A percentile compares a stretch with the other conserved stretches of the same genome.
These are phyloP conservation scores for Aureobasidium uvarum DNA, from an alignment of 2,329 filamentous ascomycete species.

Conservation along the genomic window DNA sequence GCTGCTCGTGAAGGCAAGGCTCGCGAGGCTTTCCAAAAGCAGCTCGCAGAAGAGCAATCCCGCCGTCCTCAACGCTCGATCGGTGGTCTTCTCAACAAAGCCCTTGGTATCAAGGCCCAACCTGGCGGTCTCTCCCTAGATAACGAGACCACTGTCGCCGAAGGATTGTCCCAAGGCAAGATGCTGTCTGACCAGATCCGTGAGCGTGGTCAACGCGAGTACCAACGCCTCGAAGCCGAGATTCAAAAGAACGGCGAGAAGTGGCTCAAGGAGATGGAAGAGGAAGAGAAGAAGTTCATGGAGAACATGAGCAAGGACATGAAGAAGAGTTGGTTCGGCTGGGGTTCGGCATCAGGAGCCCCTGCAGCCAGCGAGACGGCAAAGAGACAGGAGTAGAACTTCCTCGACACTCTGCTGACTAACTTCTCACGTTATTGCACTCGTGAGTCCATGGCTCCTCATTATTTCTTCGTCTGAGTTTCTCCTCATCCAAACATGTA, in stretches of 20 bases:
- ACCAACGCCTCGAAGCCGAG: constrained; percentile 83
- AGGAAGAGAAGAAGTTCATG: constrained; percentile 81
- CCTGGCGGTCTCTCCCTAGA: constrained; percentile 59
- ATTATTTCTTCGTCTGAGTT: not conserved
- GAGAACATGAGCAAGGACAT: constrained; percentile 90
- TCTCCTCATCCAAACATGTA: not conserved
- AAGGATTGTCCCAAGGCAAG: constrained; percentile 87
- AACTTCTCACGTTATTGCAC: not conserved
- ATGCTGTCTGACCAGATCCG: constrained; percentile 95
- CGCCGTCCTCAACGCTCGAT: constrained; percentile 62
- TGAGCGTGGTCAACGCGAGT: constrained; percentile 86
- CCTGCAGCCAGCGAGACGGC: constrained; percentile 18
- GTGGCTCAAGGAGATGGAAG: constrained; percentile 92
- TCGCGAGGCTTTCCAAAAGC: constrained; percentile 78
- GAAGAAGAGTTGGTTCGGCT: constrained; percentile 71
- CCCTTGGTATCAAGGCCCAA: constrained; percentile 73
- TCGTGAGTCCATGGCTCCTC: not conserved
- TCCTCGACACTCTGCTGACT: constrained; percentile 4
- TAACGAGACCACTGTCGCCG: constrained; percentile 59
- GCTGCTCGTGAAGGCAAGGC: constrained; percentile 81
- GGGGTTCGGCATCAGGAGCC: constrained; percentile 31
- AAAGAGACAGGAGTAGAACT: constrained; percentile 19
- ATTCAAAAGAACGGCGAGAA: constrained; percentile 91
- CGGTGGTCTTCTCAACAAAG: constrained; percentile 54
- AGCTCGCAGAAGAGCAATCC: constrained; percentile 66